Percentiles rank a stretch among this genome's conserved stretches.
These are phyloP conservation scores for Penicillium italicum DNA, from an alignment of 2,329 filamentous ascomycete genomes.

Conservation along the genomic window DNA sequence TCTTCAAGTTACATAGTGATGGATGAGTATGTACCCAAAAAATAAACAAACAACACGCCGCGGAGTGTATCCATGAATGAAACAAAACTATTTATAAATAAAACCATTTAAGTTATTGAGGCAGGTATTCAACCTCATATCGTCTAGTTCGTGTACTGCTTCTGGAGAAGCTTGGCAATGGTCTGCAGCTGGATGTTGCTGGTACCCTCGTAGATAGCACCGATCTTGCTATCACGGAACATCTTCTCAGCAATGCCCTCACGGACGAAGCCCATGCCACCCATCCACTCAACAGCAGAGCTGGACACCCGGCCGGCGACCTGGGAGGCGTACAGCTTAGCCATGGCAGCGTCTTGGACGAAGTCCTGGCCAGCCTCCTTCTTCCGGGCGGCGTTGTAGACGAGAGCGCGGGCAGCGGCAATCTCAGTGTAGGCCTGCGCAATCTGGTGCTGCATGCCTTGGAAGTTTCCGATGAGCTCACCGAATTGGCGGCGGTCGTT, in stretches of 20 bases:
- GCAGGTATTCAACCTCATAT: not conserved
- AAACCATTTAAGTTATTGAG: not conserved
- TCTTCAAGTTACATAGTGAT: not conserved
- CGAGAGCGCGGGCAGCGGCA: slow-evolving; percentile 79
- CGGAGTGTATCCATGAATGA: not conserved
- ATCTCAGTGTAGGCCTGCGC: slow-evolving; percentile 96
- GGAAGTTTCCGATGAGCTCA: slow-evolving; percentile 88
- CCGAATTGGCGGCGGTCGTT: slow-evolving; percentile 98
- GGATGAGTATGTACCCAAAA: not conserved
- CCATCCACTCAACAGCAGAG: slow-evolving; percentile 96
- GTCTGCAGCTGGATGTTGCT: slow-evolving; percentile 67
- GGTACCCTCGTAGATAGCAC: slow-evolving; percentile 88
- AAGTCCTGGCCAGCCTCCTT: slow-evolving; percentile 98
- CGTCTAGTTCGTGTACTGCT: slow-evolving; percentile 59
- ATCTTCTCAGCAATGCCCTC: slow-evolving; percentile 98
- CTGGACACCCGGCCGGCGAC: slow-evolving; percentile 84
- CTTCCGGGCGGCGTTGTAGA: slow-evolving; percentile 94
- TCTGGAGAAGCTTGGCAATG: slow-evolving; percentile 67
- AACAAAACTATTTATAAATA: slow-evolving; percentile 7
- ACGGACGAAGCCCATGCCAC: slow-evolving; percentile 96
- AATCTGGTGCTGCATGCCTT: slow-evolving; percentile 98
- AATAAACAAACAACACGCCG: not conserved
- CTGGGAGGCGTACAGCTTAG: slow-evolving; percentile 91
- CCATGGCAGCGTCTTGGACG: slow-evolving; percentile 94
- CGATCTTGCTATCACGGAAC: slow-evolving; percentile 97